Conservation (phyloP, 306 rosid genomes). For the Pyrus bretschneideri region DNA sequence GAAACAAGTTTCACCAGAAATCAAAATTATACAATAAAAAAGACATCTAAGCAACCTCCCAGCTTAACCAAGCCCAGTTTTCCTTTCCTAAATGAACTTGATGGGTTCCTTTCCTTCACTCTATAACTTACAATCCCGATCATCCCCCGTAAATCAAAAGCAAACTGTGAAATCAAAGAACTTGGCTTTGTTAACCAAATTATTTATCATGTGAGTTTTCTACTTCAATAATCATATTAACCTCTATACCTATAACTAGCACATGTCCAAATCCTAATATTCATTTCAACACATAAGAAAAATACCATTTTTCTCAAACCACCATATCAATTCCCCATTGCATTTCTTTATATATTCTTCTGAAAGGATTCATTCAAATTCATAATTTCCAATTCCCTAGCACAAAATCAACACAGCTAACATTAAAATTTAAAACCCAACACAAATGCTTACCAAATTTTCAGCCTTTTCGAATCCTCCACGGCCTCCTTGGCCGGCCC, state of each 20-base stretch:
- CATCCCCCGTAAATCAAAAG: neutral
- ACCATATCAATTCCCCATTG: neutral
- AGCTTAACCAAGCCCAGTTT: neutral
- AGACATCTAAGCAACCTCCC: neutral
- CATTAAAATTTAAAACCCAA: too few species aligned
- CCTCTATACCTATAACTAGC: neutral
- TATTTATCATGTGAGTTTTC: neutral
- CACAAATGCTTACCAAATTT: slow-evolving; percentile 56
- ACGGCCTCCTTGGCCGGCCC: neutral
- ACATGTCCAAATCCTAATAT: neutral
- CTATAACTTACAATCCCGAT: neutral
- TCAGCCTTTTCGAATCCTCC: slow-evolving; percentile 46
- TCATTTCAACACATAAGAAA: neutral
- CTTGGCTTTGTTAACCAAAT: neutral
- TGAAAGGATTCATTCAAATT: neutral
- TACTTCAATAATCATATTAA: neutral
- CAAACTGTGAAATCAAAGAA: neutral
- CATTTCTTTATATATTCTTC: neutral
- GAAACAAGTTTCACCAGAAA: neutral
- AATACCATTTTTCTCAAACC: neutral
- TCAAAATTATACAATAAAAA: neutral
- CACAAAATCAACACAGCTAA: neutral
- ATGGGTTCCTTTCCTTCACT: neutral
- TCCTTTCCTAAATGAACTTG: neutral
- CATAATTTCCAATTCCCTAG: neutral